Percentiles rank a stretch among this genome's conserved stretches.
Evolutionary conservation across 139 green algal species (phyloP).

Genomic region (Coccomyxa sp.): DNA sequence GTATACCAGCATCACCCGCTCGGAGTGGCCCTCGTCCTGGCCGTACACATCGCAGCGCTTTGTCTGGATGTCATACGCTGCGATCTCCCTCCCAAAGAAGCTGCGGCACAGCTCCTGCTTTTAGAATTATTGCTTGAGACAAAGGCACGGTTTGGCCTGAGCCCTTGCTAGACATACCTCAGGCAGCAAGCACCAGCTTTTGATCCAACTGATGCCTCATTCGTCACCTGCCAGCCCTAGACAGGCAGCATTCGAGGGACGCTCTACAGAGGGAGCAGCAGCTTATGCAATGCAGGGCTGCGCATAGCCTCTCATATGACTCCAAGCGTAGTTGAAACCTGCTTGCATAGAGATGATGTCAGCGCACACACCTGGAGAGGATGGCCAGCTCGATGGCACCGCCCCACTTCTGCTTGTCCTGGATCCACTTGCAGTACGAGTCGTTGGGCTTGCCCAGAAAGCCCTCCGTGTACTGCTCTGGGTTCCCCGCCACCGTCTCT

Average conservation of each 20-base stretch:
- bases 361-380: conserved; percentile 56
- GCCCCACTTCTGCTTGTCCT: conserved; percentile 71
- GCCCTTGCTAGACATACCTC: too few relatives aligned
- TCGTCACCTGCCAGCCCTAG: too few relatives aligned
- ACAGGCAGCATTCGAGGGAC: too few relatives aligned
- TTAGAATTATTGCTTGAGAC: too few relatives aligned
- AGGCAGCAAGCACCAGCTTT: too few relatives aligned
- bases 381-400: conserved; percentile 96
- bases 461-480: conserved; percentile 70
- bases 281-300: too few relatives aligned
- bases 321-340: too few relatives aligned
- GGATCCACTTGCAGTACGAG: conserved; percentile 83
- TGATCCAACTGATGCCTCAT: background rate
- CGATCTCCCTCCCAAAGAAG: conserved; percentile 76
- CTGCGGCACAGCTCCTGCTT: conserved; percentile 3
- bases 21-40: conserved; percentile 42
- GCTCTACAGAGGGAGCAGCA: too few relatives aligned
- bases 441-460: conserved; percentile 64
- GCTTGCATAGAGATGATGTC: too few relatives aligned
- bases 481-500: conserved; percentile 60
- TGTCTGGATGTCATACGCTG: conserved; percentile 89
- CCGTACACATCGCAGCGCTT: conserved; percentile 82
- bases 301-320: too few relatives aligned
- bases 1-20: conserved; percentile 64
- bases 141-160: too few relatives aligned